phyloP scores from a whole-genome alignment of 2,329 filamentous ascomycete species.

The Fusarium burgessii region DNA sequence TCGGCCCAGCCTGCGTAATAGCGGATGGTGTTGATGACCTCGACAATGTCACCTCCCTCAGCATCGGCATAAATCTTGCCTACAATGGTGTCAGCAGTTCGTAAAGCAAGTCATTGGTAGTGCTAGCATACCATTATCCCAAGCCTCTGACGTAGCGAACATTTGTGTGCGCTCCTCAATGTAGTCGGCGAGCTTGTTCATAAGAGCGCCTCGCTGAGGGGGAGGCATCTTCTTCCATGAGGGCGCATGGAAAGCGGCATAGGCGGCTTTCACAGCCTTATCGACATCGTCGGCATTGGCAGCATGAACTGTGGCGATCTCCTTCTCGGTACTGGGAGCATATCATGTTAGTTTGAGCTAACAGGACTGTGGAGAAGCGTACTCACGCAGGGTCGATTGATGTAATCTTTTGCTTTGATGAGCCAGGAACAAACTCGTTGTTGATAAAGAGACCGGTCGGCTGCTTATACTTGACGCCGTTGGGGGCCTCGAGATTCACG shows the following conservation, averaged over 20 bases:
- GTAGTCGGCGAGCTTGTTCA: conserved; percentile 73
- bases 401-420: conserved; percentile 43
- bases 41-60: conserved; percentile 67
- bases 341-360: neutral
- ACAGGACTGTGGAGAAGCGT: no score
- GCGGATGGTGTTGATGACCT: conserved; percentile 51
- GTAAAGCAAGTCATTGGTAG: conserved; percentile 53
- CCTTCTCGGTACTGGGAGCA: conserved; percentile 44
- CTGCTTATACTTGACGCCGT: conserved; percentile 79
- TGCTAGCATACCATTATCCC: conserved; percentile 63
- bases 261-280: conserved; percentile 59
- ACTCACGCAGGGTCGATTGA: conserved; percentile 49
- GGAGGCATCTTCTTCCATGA: conserved; percentile 75
- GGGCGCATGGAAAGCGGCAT: conserved; percentile 73
- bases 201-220: conserved; percentile 73
- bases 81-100: conserved; percentile 10
- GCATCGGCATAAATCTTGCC: conserved; percentile 74
- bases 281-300: conserved; percentile 48
- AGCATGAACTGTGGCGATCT: conserved; percentile 47
- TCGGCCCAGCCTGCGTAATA: conserved; percentile 80
- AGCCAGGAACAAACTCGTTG: conserved; percentile 76
- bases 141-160: conserved; percentile 71
- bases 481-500: conserved; percentile 79
- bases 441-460: conserved; percentile 85
- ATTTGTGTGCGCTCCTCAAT: conserved; percentile 70